Evolutionary conservation across 441 rosid species (phyloP), one percentile per base, ranked within the genome.

Genomic region (Raphanus hybrid): DNA sequence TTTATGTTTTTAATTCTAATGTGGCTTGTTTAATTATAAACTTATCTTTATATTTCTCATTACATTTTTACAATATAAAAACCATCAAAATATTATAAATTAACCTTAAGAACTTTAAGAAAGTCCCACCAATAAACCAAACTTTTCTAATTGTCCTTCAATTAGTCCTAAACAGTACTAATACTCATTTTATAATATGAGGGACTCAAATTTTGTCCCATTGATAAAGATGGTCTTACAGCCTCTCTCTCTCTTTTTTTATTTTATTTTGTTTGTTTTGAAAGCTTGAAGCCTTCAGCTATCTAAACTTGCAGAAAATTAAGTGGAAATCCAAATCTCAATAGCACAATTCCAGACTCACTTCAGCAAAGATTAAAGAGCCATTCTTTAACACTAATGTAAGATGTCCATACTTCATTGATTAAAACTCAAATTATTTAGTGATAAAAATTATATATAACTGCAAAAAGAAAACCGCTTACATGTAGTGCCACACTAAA

Each of bases 231-330:
- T 23, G 26, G 26, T 23, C 26, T n/a, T n/a, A n/a, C n/a, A 23
- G 26, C 26, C 18, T 34, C 2, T 39, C n/a, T 43, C 2, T 41
- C n/a, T 43, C 5, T 20, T 58, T 16, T 4, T 7, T 0, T 43
- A 6, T 45, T 12, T 43, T 43, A 48, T n/a, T 48, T n/a, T 11
- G 6, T 12, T 7, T 64, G 14, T 2, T 29, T 3, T 59, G 50
- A 59, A 12, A 59, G 10, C 3, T 75, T 9, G 45, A 6, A n/a
- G n/a, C n/a, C n/a, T n/a, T n/a, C n/a, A n/a, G 48, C 18, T 6
- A 0, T 7, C 27, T 58, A 52, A 29, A 16, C 50, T 64, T 2
- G 10, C 79, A 86, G 89, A 78, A 86, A 86, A 68, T 80, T 85
- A 62, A 75, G 69, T 2, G 78, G 79, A 35, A 85, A 83, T 80